Evolutionary conservation across 345 rosid species (phyloP).

Genomic region (Linum trigynum): DNA sequence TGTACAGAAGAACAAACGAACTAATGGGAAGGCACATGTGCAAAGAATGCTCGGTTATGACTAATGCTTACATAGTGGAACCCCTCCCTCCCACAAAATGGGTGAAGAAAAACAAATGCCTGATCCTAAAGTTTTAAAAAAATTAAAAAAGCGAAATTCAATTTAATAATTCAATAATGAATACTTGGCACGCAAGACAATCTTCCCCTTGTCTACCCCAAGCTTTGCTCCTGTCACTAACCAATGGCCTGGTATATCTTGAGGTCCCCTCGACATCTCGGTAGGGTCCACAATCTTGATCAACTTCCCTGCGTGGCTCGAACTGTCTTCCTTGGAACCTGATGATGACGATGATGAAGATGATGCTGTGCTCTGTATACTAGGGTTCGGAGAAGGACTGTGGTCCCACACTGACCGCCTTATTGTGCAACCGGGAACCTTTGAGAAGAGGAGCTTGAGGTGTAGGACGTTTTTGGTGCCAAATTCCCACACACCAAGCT

Average conservation of each 20-base stretch:
- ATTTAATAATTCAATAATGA: conserved; percentile 79
- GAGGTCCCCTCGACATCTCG: conserved; percentile 89
- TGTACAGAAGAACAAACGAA: conserved; percentile 43
- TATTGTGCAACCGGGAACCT: conserved; percentile 89
- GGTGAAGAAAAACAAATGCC: neutral
- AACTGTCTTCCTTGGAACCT: conserved; percentile 55
- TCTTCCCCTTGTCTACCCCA: conserved; percentile 87
- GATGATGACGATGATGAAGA: conserved; percentile 53
- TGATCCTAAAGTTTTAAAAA: conserved; percentile 17
- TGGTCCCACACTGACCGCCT: conserved; percentile 98
- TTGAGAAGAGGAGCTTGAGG: conserved; percentile 87
- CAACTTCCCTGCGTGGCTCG: conserved; percentile 47
- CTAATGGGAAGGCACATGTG: conserved; percentile 28
- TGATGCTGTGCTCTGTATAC: conserved; percentile 34
- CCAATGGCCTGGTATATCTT: conserved; percentile 96
- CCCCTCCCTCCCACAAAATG: neutral
- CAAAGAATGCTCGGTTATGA: conserved; percentile 41
- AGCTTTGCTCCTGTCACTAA: conserved; percentile 97
- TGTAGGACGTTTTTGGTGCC: conserved; percentile 84
- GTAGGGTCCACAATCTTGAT: conserved; percentile 70
- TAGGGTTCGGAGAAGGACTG: conserved; percentile 38
- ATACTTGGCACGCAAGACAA: conserved; percentile 82
- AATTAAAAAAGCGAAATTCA: neutral
- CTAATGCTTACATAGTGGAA: conserved; percentile 25
- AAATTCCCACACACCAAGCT: conserved; percentile 90